Conservation (phyloP, 768 basidiomycete genomes). For the Strobilomyces dryophilus region DNA sequence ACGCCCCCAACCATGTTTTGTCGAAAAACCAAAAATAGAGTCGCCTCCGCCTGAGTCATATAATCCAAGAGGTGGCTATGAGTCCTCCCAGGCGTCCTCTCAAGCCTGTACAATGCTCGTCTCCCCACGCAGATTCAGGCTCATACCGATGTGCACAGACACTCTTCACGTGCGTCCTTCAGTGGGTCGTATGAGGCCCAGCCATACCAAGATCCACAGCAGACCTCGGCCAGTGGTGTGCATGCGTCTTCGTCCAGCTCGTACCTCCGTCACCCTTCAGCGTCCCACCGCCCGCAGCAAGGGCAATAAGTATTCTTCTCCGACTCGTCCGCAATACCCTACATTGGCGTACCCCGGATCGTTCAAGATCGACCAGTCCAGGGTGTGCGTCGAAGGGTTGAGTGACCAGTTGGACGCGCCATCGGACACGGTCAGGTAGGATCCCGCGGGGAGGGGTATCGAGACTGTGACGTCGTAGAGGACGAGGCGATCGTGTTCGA, state of each 20-base stretch:
- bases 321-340: constrained; percentile 26
- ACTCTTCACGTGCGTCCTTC: constrained; percentile 18
- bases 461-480: constrained; percentile 84
- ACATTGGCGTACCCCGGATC: constrained; percentile 56
- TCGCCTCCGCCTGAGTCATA: constrained; percentile 40
- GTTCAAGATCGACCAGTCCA: constrained; percentile 85
- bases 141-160: constrained; percentile 19
- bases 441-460: constrained; percentile 86
- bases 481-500: constrained; percentile 77
- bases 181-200: constrained; percentile 25
- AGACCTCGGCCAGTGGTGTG: constrained; percentile 14
- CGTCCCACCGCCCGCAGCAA: constrained; percentile 21
- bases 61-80: constrained; percentile 26
- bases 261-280: constrained; percentile 8
- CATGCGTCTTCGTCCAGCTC: constrained; percentile 19
- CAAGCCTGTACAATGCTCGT: constrained; percentile 19
- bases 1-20: not conserved
- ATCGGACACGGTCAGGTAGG: constrained; percentile 80
- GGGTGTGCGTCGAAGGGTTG: constrained; percentile 71
- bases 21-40: constrained; percentile 35
- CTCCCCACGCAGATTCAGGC: constrained; percentile 14
- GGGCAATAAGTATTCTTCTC: constrained; percentile 24
- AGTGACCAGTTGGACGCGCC: constrained; percentile 70
- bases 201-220: constrained; percentile 27
- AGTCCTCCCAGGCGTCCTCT: constrained; percentile 18